Conservation (phyloP, 148 eudicot genomes). For the Chenopodium formosanum region DNA sequence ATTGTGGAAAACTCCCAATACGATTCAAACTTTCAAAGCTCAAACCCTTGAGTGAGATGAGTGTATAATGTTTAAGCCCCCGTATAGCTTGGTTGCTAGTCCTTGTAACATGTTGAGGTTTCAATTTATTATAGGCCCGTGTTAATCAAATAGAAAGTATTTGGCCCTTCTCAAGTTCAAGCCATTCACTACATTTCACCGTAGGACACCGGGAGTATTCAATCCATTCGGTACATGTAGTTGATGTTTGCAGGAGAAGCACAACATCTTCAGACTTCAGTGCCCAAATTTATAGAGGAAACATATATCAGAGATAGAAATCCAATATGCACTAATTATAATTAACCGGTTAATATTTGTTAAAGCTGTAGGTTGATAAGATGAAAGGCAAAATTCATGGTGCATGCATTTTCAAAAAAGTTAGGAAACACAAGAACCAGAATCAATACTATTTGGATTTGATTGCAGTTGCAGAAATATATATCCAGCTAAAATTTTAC, state of each 20-base stretch:
- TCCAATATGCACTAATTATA: not conserved
- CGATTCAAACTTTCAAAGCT: not conserved
- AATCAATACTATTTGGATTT: not conserved
- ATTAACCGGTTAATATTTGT: not conserved
- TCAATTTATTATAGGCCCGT: not conserved
- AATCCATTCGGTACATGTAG: not conserved
- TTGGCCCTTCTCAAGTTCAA: not conserved
- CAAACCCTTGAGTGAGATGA: not conserved
- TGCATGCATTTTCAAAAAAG: not conserved
- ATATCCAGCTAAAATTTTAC: constrained; percentile 7
- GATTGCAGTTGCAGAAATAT: not conserved
- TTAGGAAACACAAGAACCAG: not conserved
- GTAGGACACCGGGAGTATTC: not conserved
- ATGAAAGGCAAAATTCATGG: not conserved
- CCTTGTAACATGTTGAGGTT: not conserved
- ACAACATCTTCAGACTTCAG: not conserved
- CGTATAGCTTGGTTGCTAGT: not conserved
- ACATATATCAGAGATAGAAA: not conserved
- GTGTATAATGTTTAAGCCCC: not conserved
- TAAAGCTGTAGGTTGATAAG: not conserved
- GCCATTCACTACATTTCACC: not conserved
- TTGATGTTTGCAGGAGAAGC: not conserved
- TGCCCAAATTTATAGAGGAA: not conserved
- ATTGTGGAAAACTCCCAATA: not conserved
- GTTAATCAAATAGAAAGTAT: not conserved